These are phyloP conservation scores for Wickerhamiella siamensis DNA, from an alignment of 805 yeast genomes.

Conservation along the genomic window DNA sequence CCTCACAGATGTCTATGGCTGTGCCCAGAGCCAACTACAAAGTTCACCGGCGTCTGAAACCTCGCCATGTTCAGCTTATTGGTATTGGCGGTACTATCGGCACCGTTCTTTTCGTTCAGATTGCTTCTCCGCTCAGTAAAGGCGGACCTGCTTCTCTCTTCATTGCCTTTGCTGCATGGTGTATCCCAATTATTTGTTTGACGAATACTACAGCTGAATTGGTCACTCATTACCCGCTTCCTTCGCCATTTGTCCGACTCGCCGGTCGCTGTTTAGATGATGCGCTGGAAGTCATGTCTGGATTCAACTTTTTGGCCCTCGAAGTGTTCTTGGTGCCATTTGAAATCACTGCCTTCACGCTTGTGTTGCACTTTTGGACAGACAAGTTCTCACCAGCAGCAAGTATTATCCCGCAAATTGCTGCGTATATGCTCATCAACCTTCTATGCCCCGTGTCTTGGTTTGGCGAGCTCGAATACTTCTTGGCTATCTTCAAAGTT, in stretches of 20 bases:
- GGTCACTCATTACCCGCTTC: slow-evolving; percentile 60
- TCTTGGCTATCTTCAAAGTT: slow-evolving; percentile 61
- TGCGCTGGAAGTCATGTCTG: slow-evolving; percentile 59
- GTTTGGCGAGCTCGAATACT: slow-evolving; percentile 75
- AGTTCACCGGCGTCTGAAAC: slow-evolving; percentile 39
- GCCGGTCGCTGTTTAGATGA: slow-evolving; percentile 66
- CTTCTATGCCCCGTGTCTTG: slow-evolving; percentile 50
- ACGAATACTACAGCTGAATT: slow-evolving; percentile 66
- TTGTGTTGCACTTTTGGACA: slow-evolving; percentile 70
- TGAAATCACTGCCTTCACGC: slow-evolving; percentile 68
- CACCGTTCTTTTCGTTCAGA: slow-evolving; percentile 17
- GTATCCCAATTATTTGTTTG: slow-evolving; percentile 49
- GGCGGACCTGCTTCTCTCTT: slow-evolving; percentile 62
- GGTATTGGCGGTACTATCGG: slow-evolving; percentile 21
- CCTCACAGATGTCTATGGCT: neutral
- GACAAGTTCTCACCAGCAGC: slow-evolving; percentile 61
- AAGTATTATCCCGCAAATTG: slow-evolving; percentile 50
- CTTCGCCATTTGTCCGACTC: slow-evolving; percentile 62
- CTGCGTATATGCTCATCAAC: slow-evolving; percentile 48
- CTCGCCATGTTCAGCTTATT: slow-evolving; percentile 38
- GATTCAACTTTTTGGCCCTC: slow-evolving; percentile 68
- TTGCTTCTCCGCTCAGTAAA: slow-evolving; percentile 34
- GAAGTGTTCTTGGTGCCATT: slow-evolving; percentile 70
- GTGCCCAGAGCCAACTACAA: slow-evolving; percentile 9
- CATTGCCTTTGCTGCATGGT: slow-evolving; percentile 55